Base-by-base conservation (phyloP, 2,329 filamentous ascomycete species). In the Alternaria hordeiaustralica region DNA sequence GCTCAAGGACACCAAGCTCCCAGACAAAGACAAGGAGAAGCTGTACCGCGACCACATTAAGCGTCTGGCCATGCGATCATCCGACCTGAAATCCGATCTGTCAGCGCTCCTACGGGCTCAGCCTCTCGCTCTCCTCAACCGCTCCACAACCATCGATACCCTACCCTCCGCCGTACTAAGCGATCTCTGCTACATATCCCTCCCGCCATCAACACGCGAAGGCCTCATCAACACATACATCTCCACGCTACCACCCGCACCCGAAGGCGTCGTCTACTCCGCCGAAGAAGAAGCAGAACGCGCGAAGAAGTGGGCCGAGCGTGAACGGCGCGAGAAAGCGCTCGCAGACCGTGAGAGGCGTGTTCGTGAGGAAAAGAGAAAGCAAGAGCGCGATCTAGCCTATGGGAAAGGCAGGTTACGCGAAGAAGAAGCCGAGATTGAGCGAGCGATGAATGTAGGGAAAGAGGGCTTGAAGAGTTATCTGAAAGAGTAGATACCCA, bases 1-100 rank as follows among this genome's bases (percentile, higher is more conserved):
- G 56, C 94, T 99, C 91, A 91, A 90, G 64, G 91, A 95, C 63
- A 83, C 87, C 15, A 82, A 83, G 62, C 69, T 85, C 5, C 69
- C 78, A 20, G 85, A 86, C 73, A 93, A 91, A 78, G 92, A 95
- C 56, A 87, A 91, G 33, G 93, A 96, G 76, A 94, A 91, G 80
- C 84, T 88, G 56, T 96, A 95, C 76, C 87, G 92, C 60, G 92
- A 96, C 61, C 88, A 93, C 73, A 82, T 93, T 68, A 86, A 82
- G 65, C 84, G 90, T 8, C 80, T 94, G 18, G 84, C 92, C 75
- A 83, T 92, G 71, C 85, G 91, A 0, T 86, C 87, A 55, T 83
- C 88, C 0, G 87, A 87, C 5, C 86, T 90, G 28, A 94, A 92
- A 75, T 85, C 88, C 5, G 92, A 95, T 70, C 83, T 96, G 6